Percentiles rank a stretch among this genome's conserved stretches.
phyloP scores from a whole-genome alignment of 2,329 filamentous ascomycete genomes.

The Phyllosticta paracitricarpa region DNA sequence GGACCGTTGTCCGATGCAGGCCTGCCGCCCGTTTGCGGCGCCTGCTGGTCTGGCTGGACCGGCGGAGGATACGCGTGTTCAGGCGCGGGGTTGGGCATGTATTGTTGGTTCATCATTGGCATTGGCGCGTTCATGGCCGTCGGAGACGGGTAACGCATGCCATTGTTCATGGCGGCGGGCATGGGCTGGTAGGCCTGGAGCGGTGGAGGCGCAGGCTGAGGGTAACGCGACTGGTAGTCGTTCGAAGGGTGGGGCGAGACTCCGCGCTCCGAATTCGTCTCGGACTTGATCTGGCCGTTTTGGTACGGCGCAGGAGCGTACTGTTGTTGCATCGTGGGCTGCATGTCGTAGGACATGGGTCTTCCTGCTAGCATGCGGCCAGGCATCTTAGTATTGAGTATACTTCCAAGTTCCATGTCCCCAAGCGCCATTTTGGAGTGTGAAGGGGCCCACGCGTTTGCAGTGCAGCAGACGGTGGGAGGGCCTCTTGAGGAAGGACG shows the following conservation, averaged over 20 bases:
- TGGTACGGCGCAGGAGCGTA: conserved; percentile 39
- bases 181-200: conserved; percentile 40
- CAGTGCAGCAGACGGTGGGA: conserved; percentile 5
- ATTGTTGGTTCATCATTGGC: conserved; percentile 46
- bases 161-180: conserved; percentile 39
- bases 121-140: conserved; percentile 42
- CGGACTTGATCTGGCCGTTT: conserved; percentile 44
- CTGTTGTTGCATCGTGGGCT: conserved; percentile 33
- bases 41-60: conserved; percentile 20
- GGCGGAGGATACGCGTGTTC: conserved; percentile 36
- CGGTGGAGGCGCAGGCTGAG: conserved; percentile 45
- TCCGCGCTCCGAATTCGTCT: conserved; percentile 50
- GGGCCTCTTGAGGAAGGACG: conserved; percentile 8
- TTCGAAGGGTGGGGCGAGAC: conserved; percentile 43
- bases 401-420: conserved; percentile 31
- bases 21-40: conserved; percentile 31
- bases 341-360: conserved; percentile 27
- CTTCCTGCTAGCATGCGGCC: conserved; percentile 26
- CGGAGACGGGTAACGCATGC: conserved; percentile 45
- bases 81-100: conserved; percentile 37
- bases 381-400: conserved; percentile 34
- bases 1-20: conserved; percentile 39
- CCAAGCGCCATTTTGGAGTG: conserved; percentile 13
- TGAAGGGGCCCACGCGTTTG: conserved; percentile 8
- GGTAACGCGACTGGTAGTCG: conserved; percentile 47